These are phyloP conservation scores for Mycena albidolilacea DNA, from an alignment of 768 basidiomycete species.

Conservation along the genomic window DNA sequence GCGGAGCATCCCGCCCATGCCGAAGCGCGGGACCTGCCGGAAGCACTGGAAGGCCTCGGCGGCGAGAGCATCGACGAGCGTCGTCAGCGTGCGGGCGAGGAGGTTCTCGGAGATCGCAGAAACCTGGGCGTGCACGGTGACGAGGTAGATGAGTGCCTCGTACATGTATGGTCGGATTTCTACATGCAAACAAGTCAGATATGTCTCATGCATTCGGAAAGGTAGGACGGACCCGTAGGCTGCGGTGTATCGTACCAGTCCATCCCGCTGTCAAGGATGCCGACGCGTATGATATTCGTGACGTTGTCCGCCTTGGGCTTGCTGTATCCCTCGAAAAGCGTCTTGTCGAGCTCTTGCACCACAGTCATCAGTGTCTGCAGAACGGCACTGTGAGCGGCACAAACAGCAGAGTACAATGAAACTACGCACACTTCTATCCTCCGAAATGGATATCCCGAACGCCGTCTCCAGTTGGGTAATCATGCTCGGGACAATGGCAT, in stretches of 20 bases:
- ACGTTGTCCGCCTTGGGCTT: conserved; percentile 85
- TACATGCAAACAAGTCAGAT: conserved; percentile 34
- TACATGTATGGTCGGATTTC: conserved; percentile 98
- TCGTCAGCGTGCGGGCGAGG: conserved; percentile 85
- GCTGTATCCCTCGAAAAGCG: conserved; percentile 89
- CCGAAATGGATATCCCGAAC: conserved; percentile 77
- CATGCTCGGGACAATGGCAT: conserved; percentile 82
- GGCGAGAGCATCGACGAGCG: conserved; percentile 87
- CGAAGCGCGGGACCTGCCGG: conserved; percentile 90
- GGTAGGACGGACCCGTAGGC: conserved; percentile 78
- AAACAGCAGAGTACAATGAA: conserved; percentile 7
- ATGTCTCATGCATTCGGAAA: neutral
- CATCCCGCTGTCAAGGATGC: conserved; percentile 85
- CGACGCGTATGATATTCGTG: conserved; percentile 77
- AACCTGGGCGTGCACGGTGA: conserved; percentile 93
- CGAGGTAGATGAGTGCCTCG: conserved; percentile 88
- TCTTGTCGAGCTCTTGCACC: conserved; percentile 88
- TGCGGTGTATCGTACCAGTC: conserved; percentile 97
- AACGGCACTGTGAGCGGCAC: conserved; percentile 1
- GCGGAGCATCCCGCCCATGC: conserved; percentile 98
- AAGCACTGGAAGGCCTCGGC: conserved; percentile 89
- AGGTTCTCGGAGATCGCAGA: conserved; percentile 84
- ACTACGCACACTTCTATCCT: conserved; percentile 76
- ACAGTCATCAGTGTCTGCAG: conserved; percentile 80
- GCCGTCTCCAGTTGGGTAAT: conserved; percentile 84